Conservation (phyloP, 805 yeast species). For the Pichia paraexigua region DNA sequence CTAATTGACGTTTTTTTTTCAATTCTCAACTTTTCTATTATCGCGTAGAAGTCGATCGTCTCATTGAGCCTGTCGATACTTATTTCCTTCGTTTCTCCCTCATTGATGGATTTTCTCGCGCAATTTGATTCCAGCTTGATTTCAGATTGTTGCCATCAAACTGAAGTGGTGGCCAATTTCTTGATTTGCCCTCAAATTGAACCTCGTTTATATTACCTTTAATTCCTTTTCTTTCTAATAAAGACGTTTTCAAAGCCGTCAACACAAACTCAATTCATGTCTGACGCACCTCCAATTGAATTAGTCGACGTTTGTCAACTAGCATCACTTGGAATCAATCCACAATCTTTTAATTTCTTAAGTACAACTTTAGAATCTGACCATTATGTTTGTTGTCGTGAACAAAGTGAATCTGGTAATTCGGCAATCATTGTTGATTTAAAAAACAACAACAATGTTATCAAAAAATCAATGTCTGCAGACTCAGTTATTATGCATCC, state of each 20-base stretch:
- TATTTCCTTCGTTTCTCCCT: background rate
- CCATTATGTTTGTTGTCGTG: conserved; percentile 77
- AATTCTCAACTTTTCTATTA: too few relatives aligned
- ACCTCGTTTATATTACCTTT: background rate
- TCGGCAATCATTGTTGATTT: conserved; percentile 92
- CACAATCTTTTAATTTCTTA: conserved; percentile 78
- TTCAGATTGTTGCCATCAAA: background rate
- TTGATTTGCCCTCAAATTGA: background rate
- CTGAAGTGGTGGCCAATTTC: background rate
- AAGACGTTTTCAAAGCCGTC: background rate
- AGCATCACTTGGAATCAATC: conserved; percentile 78
- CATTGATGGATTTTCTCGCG: background rate
- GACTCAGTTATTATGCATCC: conserved; percentile 98
- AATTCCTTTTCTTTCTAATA: background rate
- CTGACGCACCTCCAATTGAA: conserved; percentile 83
- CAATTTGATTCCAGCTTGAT: background rate
- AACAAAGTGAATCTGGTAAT: conserved; percentile 54
- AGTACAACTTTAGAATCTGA: conserved; percentile 94
- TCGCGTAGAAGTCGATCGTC: background rate
- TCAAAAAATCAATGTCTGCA: conserved; percentile 91
- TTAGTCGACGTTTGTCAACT: conserved; percentile 92
- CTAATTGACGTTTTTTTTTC: too few relatives aligned
- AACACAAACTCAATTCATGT: conserved; percentile 14
- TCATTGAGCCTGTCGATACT: background rate
- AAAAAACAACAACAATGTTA: conserved; percentile 66